phyloP scores from a whole-genome alignment of 2,329 filamentous ascomycete genomes.

The Zymoseptoria pseudotritici region DNA sequence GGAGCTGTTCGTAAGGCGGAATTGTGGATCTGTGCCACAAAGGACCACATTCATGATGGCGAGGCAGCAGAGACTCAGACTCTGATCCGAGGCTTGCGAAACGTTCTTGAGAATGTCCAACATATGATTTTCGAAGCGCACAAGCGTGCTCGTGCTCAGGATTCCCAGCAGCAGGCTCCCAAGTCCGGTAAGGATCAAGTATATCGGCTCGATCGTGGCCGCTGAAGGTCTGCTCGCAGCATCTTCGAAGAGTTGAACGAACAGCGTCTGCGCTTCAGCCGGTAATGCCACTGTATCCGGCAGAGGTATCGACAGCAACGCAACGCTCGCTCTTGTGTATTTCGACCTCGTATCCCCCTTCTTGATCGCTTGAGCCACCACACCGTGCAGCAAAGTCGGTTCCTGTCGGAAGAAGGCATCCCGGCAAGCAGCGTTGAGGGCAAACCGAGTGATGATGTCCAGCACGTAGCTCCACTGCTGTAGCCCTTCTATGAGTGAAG shows the following conservation, averaged over 20 bases:
- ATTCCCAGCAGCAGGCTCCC: conserved; percentile 24
- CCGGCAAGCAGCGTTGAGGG: conserved; percentile 16
- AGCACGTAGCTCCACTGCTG: conserved; percentile 46
- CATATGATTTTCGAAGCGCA: conserved; percentile 26
- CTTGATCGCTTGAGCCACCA: conserved; percentile 23
- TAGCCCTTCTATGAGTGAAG: conserved; percentile 43
- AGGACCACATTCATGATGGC: conserved; percentile 30
- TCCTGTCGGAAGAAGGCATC: conserved; percentile 27
- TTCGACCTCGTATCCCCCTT: conserved; percentile 10
- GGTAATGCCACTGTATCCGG: conserved; percentile 25
- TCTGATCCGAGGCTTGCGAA: conserved; percentile 21
- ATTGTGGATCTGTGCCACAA: conserved; percentile 16
- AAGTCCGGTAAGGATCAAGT: conserved; percentile 27
- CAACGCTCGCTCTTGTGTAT: conserved; percentile 20
- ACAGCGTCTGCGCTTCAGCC: conserved; percentile 26
- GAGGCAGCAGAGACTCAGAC: conserved; percentile 30
- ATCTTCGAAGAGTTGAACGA: conserved; percentile 26
- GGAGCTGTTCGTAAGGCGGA: conserved; percentile 16
- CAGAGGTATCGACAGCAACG: conserved; percentile 25
- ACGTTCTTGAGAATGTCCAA: conserved; percentile 27
- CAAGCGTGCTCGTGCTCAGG: conserved; percentile 21
- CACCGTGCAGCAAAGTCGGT: conserved; percentile 24
- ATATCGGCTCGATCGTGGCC: conserved; percentile 25
- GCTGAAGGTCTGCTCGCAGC: conserved; percentile 23
- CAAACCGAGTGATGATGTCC: conserved; percentile 42